Base-by-base conservation (phyloP, 169 alveolate genomes). In the Babesia bovis region DNA sequence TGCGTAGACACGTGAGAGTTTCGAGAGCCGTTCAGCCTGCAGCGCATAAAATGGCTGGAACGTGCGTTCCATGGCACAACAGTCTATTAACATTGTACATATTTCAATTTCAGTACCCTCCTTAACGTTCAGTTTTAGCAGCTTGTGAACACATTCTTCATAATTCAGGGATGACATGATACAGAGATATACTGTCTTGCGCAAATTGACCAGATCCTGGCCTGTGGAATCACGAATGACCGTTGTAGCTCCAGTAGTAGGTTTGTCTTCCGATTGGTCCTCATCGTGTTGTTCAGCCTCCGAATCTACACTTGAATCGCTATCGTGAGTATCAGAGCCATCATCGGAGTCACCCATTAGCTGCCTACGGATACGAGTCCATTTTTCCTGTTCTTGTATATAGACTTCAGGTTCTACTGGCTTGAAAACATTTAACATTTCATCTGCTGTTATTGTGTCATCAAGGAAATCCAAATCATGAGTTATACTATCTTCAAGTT, bases 51-150 rank as follows among this genome's bases (percentile, higher is more conserved):
- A 97, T 71, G 94, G 94, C 68, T 96, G 95, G 89, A 95, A 98
- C 28, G 99, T 96, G 82, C 99, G 86, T 87, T 97, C 99, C 96
- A 97, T 97, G 76, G 98, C 95, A 68, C 99, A 96, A 75, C 99
- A 96, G 83, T 98, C 99, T 30, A 96, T 87, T 50, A 98, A 89
- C 99, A 98, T 97, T 49, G 92, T 92, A 50, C 98, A 96, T 44
- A 96, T 94, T 83, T 97, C 98, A 40, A 77, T 82, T 85, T 96
- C 98, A 60, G 91, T 91, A 3, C 98, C 98, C 68, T 86, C 95
- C 45, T 92, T 84, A 4, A 97, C 93, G 84, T 96, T 94, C 79
- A 97, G 90, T 83, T 97, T 98, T 63, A 98, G 82, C 45, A 98
- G 85, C 86, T 97, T 98, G 90, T 97, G 99, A 9, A 95, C 96